Evolutionary conservation across 2,329 filamentous ascomycete species (phyloP), one percentile per base, ranked within the genome.

Genomic region (Trichoderma sp.): DNA sequence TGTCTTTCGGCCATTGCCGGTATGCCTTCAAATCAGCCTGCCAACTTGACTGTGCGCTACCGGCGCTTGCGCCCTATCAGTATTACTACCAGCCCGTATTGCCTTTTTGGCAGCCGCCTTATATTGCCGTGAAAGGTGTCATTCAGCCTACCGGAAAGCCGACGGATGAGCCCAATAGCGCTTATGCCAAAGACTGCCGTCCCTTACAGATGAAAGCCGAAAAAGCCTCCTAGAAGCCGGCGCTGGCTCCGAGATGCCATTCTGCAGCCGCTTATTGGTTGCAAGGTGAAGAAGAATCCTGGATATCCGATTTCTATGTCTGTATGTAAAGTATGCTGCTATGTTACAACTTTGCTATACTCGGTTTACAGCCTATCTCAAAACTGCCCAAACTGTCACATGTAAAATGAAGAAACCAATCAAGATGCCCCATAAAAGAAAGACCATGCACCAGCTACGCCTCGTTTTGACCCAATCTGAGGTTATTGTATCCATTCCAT

Each of bases 131-230:
- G 51, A 39, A 15, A 51, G n/a, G 30, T 43, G 68, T 24, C 58
- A 70, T 57, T 63, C 43, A 70, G 60, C 68, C 68, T 57, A 4
- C 36, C 39, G 53, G 57, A 21, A 21, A 36, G 57, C 66, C 66
- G 57, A 32, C 14, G 28, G 57, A 26, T 62, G 57, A 57, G 34
- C 58, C 60, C 32, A 24, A 39, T 15, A 3, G 43, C 39, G 21
- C 32, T 15, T 56, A 39, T 69, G 56, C 51, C 53, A 30, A 2
- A 68, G 28, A 18, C 66, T 24, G 32, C 64, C 15, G 66, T 15
- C 36, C 51, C 66, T 69, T 47, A 47, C 56, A 69, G 66, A 34
- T 47, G 39, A 30, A 7, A 63, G 58, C 60, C 58, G 21, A 70
- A 21, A 3, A 53, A 21, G n/a, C 30, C 21, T 0, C 14, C 30